Evolutionary conservation across 2,329 filamentous ascomycete genomes (phyloP).

Genomic region (Sclerotinia nivalis): DNA sequence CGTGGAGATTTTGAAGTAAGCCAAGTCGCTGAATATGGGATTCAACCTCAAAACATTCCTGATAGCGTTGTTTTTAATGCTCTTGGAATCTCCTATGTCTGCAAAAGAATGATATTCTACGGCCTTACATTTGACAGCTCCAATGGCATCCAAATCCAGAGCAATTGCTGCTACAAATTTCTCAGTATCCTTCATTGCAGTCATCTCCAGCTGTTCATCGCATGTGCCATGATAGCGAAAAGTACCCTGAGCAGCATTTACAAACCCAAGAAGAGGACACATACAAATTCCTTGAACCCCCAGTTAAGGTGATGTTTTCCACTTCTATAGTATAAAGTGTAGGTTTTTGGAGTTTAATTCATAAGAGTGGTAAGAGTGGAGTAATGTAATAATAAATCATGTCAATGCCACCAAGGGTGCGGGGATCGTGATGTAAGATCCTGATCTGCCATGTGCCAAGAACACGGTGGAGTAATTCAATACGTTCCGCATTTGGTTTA

Average conservation of each 20-base stretch:
- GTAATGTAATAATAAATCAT: conserved; percentile 4
- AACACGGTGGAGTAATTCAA: background rate
- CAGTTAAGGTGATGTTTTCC: background rate
- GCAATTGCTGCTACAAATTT: background rate
- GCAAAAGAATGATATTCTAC: background rate
- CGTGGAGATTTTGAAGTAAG: background rate
- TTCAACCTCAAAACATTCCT: background rate
- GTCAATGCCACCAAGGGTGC: background rate
- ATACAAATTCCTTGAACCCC: background rate
- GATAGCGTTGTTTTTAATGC: background rate
- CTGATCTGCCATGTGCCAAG: background rate
- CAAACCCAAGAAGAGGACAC: background rate
- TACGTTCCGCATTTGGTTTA: background rate
- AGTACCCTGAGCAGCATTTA: background rate
- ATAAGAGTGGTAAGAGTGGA: background rate
- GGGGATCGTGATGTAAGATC: background rate
- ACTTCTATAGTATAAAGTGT: too few species aligned
- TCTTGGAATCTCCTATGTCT: background rate
- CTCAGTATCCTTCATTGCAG: background rate
- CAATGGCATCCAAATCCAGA: background rate
- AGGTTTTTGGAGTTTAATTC: too few species aligned
- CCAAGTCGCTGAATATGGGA: background rate
- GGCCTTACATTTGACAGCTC: background rate
- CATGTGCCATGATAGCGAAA: background rate
- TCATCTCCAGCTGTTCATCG: background rate